Percentiles rank a stretch among this genome's conserved stretches.
Evolutionary conservation across 768 basidiomycete genomes (phyloP).

Genomic region (Flagelloscypha sp.): DNA sequence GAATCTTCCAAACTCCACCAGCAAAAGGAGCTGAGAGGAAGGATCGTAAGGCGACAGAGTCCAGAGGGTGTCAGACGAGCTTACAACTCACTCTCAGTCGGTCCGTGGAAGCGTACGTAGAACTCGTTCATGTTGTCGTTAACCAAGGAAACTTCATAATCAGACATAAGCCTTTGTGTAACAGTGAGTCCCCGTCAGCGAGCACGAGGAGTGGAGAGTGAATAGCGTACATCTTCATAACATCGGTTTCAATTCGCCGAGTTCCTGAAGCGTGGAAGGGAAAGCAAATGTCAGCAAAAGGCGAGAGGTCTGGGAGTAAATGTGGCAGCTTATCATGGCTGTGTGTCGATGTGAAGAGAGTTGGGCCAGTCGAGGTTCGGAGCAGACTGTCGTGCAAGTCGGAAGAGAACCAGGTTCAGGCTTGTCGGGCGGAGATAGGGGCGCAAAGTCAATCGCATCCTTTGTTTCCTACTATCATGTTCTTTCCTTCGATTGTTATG

Average conservation of each 20-base stretch:
- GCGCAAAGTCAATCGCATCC: no score
- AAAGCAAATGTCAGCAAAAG: constrained; percentile 13
- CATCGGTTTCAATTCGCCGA: constrained; percentile 96
- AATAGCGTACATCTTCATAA: constrained; percentile 86
- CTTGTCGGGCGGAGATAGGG: no score
- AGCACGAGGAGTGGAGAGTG: constrained; percentile 1
- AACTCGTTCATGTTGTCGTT: constrained; percentile 99
- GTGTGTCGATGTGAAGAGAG: no score
- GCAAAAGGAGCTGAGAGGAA: constrained; percentile 84
- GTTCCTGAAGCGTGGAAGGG: constrained; percentile 63
- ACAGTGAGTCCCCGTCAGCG: constrained; percentile 7
- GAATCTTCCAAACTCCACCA: constrained; percentile 99
- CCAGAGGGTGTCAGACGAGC: constrained; percentile 2
- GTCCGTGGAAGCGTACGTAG: constrained; percentile 92
- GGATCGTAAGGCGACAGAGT: constrained; percentile 54
- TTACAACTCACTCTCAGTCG: constrained; percentile 72
- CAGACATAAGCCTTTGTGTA: constrained; percentile 83
- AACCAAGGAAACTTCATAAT: constrained; percentile 94
- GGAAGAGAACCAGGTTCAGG: constrained; percentile 13
- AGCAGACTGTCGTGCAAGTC: constrained; percentile 8
- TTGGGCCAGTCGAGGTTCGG: constrained; percentile 9
- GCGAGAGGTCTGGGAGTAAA: constrained; percentile 16
- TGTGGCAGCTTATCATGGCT: constrained; percentile 54
- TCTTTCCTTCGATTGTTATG: no score
- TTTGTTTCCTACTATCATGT: no score